Percentiles rank a stretch among this genome's conserved stretches.
Evolutionary conservation across 2,329 filamentous ascomycete species (phyloP).

Genomic region (Aspergillus pseudoviridinutans): DNA sequence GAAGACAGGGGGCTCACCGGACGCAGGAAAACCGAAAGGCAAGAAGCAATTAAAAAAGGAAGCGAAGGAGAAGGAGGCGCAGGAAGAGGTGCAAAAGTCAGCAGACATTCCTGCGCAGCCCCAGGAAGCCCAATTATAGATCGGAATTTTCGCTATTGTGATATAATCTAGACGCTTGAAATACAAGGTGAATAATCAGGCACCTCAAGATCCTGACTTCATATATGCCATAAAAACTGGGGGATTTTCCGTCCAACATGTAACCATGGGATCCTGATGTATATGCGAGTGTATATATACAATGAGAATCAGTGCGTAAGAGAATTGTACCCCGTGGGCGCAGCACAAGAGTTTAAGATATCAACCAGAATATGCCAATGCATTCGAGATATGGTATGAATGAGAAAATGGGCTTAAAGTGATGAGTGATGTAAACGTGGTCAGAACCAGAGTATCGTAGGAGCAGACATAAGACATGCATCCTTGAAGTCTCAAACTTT

Average conservation of each 20-base stretch:
- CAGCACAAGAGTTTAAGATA: background rate
- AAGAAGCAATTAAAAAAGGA: slow-evolving; percentile 38
- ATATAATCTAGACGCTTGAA: background rate
- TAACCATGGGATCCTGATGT: background rate
- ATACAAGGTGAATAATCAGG: background rate
- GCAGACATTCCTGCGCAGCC: background rate
- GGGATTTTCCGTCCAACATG: background rate
- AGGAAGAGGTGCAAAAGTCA: slow-evolving; percentile 10
- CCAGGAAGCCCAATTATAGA: background rate
- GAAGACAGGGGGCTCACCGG: slow-evolving; percentile 37
- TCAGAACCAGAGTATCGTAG: background rate
- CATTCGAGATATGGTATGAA: background rate
- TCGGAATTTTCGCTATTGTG: background rate
- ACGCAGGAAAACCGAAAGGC: slow-evolving; percentile 28
- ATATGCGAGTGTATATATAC: slow-evolving; percentile 9
- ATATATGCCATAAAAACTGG: slow-evolving; percentile 2
- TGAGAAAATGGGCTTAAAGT: background rate
- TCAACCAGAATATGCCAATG: background rate
- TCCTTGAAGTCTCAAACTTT: background rate
- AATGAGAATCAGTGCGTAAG: background rate
- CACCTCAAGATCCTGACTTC: background rate
- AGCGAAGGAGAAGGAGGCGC: slow-evolving; percentile 45
- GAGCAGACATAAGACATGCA: background rate
- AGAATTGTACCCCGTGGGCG: background rate
- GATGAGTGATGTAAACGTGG: background rate